These are phyloP conservation scores for Penicillium sp. DNA, from an alignment of 2,329 filamentous ascomycete species.

Conservation along the genomic window DNA sequence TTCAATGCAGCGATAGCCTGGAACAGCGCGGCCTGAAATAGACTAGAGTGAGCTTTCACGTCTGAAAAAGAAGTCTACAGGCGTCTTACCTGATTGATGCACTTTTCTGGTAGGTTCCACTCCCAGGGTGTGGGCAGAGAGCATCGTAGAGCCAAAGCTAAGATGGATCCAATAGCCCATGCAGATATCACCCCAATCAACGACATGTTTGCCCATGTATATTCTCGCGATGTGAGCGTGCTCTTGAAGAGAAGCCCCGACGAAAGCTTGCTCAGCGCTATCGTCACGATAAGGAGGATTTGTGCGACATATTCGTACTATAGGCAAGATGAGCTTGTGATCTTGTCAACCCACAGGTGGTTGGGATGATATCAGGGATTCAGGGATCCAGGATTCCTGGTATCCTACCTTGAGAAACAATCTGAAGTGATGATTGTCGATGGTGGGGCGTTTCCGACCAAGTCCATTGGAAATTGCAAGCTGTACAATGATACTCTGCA, in stretches of 20 bases:
- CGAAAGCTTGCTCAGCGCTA: conserved; percentile 22
- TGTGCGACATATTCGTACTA: conserved; percentile 23
- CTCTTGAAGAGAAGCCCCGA: conserved; percentile 20
- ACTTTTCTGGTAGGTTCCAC: conserved; percentile 11
- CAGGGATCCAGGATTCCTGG: neutral
- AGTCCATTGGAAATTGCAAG: conserved; percentile 24
- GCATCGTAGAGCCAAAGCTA: conserved; percentile 19
- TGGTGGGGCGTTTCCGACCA: conserved; percentile 11
- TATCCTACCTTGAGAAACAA: conserved; percentile 19
- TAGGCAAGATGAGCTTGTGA: neutral
- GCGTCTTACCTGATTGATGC: conserved; percentile 18
- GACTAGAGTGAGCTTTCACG: neutral
- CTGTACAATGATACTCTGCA: conserved; percentile 22
- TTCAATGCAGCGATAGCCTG: conserved; percentile 17
- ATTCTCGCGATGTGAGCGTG: conserved; percentile 15
- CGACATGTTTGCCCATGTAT: conserved; percentile 10
- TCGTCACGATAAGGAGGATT: conserved; percentile 17
- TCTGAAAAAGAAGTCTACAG: neutral
- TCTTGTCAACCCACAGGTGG: neutral
- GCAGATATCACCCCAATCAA: conserved; percentile 17
- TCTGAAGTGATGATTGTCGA: conserved; percentile 7
- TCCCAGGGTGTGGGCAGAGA: conserved; percentile 21
- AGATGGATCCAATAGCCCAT: conserved; percentile 20
- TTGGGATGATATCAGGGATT: neutral
- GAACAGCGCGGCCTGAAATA: conserved; percentile 13